Base-by-base conservation (phyloP, 2,329 filamentous ascomycete genomes). In the Trichophyton equinum region DNA sequence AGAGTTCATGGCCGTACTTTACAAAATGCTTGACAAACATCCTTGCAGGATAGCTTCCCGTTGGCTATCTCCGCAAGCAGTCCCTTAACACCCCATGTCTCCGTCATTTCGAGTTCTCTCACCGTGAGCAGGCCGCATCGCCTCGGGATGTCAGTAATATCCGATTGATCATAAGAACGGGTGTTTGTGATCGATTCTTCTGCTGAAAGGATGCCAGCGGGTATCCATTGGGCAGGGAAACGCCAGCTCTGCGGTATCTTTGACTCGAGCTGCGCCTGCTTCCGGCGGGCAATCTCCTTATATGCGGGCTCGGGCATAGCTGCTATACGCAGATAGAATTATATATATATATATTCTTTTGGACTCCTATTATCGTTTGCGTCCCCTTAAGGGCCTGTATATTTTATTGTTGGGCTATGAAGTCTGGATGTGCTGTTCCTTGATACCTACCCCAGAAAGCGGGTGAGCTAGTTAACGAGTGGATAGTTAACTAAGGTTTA, bases 71-170 rank as follows among this genome's bases (percentile, higher is more conserved):
- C 70, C 1, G 60, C 59, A 4, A 77, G 64, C 4, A 79, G 66
- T 1, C 69, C 70, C 1, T 70, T 67, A 0, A 76, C 69, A 68
- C 82, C 78, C 63, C 78, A 79, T 0, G 74, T 66, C 64, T 84
- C 81, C 0, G 82, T 85, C 57, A 85, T 82, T 0, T 72, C 68
- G 20, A 84, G 67, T 63, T 85, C 82, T 4, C 74, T 67, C 0
- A 69, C n/a, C 1, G 69, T 77, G 25, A 85, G 71, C 4, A 85
- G 67, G 0, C 81, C 80, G 65, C 80, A 81, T 57, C 73, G 72
- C n/a, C 76, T 72, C 2, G 82, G 81, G 8, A 83, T 70, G 30
- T 77, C 71, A 58, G 80, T 73, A 22, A 81, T 74, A 58, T 75
- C 70, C 33, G 72, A 66, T 36, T 67, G 62, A 40, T 68, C 67